phyloP scores from a whole-genome alignment of 768 basidiomycete genomes.

The Kwoniella dendrophila region DNA sequence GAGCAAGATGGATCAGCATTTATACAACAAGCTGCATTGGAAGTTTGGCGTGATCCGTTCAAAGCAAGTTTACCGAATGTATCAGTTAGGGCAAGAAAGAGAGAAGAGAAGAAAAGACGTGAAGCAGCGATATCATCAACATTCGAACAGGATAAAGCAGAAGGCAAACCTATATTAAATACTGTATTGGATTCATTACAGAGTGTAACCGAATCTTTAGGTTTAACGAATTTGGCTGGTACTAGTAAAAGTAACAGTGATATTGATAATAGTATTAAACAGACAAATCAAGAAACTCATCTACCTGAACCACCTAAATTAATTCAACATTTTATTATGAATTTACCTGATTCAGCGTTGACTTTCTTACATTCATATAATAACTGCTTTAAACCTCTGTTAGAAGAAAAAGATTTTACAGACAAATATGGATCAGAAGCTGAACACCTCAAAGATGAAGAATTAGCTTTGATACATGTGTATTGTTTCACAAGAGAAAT shows the following conservation, averaged over 20 bases:
- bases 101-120: slow-evolving; percentile 31
- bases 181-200: not conserved
- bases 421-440: slow-evolving; percentile 56
- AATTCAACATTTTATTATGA: slow-evolving; percentile 94
- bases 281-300: not conserved
- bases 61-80: slow-evolving; percentile 54
- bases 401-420: slow-evolving; percentile 52
- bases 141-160: not conserved
- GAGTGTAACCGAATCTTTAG: not conserved
- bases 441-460: slow-evolving; percentile 56
- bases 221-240: not conserved
- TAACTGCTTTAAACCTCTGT: slow-evolving; percentile 64
- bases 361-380: slow-evolving; percentile 85
- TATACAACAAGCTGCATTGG: slow-evolving; percentile 65
- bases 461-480: slow-evolving; percentile 89
- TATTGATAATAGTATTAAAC: not conserved
- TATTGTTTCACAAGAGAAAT: slow-evolving; percentile 92
- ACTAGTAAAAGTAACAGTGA: too few relatives aligned
- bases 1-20: slow-evolving; percentile 87
- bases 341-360: slow-evolving; percentile 89
- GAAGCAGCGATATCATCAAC: not conserved
- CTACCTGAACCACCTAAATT: slow-evolving; percentile 50
- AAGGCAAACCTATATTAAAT: not conserved
- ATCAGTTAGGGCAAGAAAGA: slow-evolving; percentile 60
- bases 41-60: slow-evolving; percentile 69